Conservation (phyloP, 306 rosid species). For the Luffa acutangula region DNA sequence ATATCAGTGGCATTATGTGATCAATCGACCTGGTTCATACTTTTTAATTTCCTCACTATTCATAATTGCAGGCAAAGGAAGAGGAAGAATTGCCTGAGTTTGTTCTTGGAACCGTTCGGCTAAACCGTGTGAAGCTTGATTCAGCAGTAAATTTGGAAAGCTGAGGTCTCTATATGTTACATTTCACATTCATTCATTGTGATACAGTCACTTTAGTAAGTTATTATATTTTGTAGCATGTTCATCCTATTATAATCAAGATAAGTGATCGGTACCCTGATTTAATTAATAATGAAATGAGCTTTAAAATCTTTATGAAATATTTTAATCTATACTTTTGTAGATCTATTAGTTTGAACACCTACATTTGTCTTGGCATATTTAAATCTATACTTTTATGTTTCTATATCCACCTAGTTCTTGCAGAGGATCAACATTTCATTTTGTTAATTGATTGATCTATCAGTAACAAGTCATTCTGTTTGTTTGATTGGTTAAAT, state of each 20-base stretch:
- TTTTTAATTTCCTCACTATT: not conserved
- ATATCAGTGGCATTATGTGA: not conserved
- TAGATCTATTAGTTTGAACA: not conserved
- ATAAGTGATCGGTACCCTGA: not conserved
- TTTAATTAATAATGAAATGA: not conserved
- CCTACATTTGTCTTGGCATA: not conserved
- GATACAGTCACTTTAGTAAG: not conserved
- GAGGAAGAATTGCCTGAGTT: constrained; percentile 73
- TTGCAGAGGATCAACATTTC: not conserved
- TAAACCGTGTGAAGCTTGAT: constrained; percentile 55
- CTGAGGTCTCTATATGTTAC: constrained; percentile 19
- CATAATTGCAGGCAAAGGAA: constrained; percentile 55
- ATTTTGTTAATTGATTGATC: not conserved
- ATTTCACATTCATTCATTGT: not conserved
- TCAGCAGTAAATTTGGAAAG: constrained; percentile 43
- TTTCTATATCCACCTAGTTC: not conserved
- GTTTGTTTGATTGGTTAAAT: not conserved
- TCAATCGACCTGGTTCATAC: not conserved
- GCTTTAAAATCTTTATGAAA: not conserved
- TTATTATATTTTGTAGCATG: not conserved
- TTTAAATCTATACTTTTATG: no score
- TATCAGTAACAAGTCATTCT: not conserved
- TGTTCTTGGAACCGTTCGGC: constrained; percentile 80
- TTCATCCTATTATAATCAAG: not conserved
- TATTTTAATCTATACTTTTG: not conserved